Base-by-base conservation (phyloP, 2,329 filamentous ascomycete genomes). In the Aspergillus tanneri region DNA sequence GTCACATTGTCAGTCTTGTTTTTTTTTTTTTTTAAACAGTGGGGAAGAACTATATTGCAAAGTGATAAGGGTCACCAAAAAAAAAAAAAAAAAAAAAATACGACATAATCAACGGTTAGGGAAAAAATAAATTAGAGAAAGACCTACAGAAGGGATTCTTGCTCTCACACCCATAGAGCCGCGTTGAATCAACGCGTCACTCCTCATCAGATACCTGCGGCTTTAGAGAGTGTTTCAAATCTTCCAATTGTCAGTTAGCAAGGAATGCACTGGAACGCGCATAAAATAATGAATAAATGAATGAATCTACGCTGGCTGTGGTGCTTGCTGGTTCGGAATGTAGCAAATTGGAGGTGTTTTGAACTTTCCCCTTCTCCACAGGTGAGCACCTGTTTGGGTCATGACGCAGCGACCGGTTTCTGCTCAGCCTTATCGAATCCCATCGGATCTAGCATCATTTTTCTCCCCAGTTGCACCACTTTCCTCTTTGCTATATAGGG, bases 291-390 rank as follows among this genome's bases (percentile, higher is more conserved):
- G 34, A 16, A 21, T 19, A 21, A 21, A 19, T 19, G 14, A 37
- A 37, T 11, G 18, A 37, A 11, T 14, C 12, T 11, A 10, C 11
- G 14, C 9, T 5, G n/a, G 8, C 48, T 35, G 47, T 49, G 43
- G 50, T 53, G 43, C 47, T 32, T 43, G 46, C 22, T 43, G 48
- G 27, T 49, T 43, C 40, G 41, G 45, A 56, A 54, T 40, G 43
- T 43, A 52, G 48, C 38, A 53, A 52, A 49, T 48, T 51, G 47
- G 48, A 56, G 54, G 56, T 66, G 64, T 66, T 67, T 66, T 65
- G 63, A 65, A 64, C 57, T 66, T 66, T 66, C 57, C 50, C 50
- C 57, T 64, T 62, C 64, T 65, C 64, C 64, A 67, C 59, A 59
- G 47, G 39, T 50, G 54, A 50, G 50, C 52, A 52, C 46, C 54